Percentiles rank a stretch among this genome's conserved stretches.
Conservation (phyloP, 768 basidiomycete genomes). For the Hirschioporus abietinus region DNA sequence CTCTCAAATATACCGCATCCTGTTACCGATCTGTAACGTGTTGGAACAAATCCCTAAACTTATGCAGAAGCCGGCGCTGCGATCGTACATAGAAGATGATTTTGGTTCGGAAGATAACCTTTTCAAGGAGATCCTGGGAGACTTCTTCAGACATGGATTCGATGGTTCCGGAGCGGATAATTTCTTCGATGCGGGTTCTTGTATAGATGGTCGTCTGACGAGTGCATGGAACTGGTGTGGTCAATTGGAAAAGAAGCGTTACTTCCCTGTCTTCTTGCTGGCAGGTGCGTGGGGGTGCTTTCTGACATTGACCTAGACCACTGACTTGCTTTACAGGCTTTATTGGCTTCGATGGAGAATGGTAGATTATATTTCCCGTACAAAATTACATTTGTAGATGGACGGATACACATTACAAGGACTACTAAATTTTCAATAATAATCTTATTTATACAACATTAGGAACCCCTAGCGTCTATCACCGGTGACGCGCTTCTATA, state of each 20-base stretch:
- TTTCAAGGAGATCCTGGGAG: constrained; percentile 64
- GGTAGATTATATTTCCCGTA: constrained; percentile 37
- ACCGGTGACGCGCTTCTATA: not conserved
- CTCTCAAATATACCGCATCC: constrained; percentile 86
- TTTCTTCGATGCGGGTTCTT: constrained; percentile 83
- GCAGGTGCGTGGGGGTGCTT: constrained; percentile 44
- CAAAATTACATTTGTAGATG: not conserved
- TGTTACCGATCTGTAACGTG: constrained; percentile 81
- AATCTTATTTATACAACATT: not conserved
- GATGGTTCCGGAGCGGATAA: constrained; percentile 91
- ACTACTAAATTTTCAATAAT: not conserved
- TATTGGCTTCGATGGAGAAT: constrained; percentile 81
- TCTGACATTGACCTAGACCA: not conserved
- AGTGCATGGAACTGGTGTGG: constrained; percentile 95
- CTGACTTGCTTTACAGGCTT: constrained; percentile 46
- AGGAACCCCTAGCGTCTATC: not conserved
- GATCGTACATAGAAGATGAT: constrained; percentile 75
- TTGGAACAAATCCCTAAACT: constrained; percentile 68
- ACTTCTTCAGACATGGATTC: constrained; percentile 86
- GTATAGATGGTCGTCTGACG: constrained; percentile 79
- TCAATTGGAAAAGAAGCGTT: constrained; percentile 79
- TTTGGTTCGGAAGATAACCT: constrained; percentile 73
- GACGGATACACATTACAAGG: not conserved
- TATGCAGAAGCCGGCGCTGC: constrained; percentile 60
- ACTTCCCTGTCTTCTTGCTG: constrained; percentile 73